Evolutionary conservation across 2,329 filamentous ascomycete species (phyloP).

Genomic region (Ceratocystis variospora): DNA sequence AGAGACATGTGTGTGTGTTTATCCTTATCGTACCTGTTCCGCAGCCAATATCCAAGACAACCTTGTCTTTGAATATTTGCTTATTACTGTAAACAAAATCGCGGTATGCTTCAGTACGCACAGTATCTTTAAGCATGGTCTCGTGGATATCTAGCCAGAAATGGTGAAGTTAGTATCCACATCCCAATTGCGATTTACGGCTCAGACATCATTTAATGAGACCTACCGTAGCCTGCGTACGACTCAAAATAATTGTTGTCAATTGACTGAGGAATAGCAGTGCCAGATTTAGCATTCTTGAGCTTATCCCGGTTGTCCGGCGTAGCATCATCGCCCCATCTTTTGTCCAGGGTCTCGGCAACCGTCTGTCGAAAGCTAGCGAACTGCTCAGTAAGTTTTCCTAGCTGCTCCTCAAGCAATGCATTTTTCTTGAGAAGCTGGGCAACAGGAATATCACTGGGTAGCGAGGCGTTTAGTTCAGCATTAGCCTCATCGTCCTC

Average conservation of each 20-base stretch:
- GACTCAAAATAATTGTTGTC: slow-evolving; percentile 46
- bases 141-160: slow-evolving; percentile 68
- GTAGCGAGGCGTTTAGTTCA: slow-evolving; percentile 13
- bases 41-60: slow-evolving; percentile 82
- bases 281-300: slow-evolving; percentile 21
- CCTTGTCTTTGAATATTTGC: slow-evolving; percentile 69
- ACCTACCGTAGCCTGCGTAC: slow-evolving; percentile 45
- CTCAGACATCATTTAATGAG: background rate
- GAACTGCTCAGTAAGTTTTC: slow-evolving; percentile 52
- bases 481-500: slow-evolving; percentile 30
- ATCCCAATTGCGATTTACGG: background rate
- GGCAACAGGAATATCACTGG: background rate
- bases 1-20: background rate
- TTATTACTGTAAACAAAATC: slow-evolving; percentile 94
- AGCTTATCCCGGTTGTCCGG: slow-evolving; percentile 27
- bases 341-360: slow-evolving; percentile 51
- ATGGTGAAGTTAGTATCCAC: background rate
- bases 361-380: slow-evolving; percentile 51
- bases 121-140: slow-evolving; percentile 81
- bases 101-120: slow-evolving; percentile 81
- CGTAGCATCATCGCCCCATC: slow-evolving; percentile 41
- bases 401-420: slow-evolving; percentile 36
- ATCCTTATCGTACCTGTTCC: slow-evolving; percentile 39
- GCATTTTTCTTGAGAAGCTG: slow-evolving; percentile 24
- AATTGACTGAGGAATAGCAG: slow-evolving; percentile 25